These are phyloP conservation scores for Pseudoscleropodium purum DNA, from an alignment of 225 moss, liverwort and hornwort genomes.

Conservation along the genomic window DNA sequence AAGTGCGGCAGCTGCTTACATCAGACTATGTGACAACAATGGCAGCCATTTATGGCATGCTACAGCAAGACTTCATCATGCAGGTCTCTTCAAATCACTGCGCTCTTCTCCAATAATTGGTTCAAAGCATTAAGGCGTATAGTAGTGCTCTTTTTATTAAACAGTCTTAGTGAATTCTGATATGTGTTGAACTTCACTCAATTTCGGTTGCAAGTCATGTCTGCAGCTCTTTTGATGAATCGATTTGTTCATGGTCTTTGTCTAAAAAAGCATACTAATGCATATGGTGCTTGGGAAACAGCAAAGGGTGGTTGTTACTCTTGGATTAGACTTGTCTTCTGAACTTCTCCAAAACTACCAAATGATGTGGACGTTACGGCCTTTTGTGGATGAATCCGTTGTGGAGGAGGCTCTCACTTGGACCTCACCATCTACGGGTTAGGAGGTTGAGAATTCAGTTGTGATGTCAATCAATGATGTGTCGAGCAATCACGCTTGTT, in stretches of 20 bases:
- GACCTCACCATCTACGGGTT: slow-evolving; percentile 20
- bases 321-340: slow-evolving; percentile 43
- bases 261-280: background rate
- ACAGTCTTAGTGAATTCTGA: background rate
- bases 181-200: background rate
- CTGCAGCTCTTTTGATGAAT: background rate
- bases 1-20: slow-evolving; percentile 20
- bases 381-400: slow-evolving; percentile 64
- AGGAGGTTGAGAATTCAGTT: background rate
- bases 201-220: background rate
- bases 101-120: background rate
- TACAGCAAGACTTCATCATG: slow-evolving; percentile 70
- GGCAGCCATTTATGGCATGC: slow-evolving; percentile 56
- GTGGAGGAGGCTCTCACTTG: slow-evolving; percentile 56
- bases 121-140: background rate
- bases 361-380: slow-evolving; percentile 75
- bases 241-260: background rate
- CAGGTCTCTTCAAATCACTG: slow-evolving; percentile 30
- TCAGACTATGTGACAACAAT: slow-evolving; percentile 66
- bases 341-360: slow-evolving; percentile 62
- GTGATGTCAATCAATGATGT: background rate
- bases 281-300: slow-evolving; percentile 3
- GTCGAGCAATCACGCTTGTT: background rate
- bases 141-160: background rate
- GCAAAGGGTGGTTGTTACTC: slow-evolving; percentile 52